These are phyloP conservation scores for Aspergillus thermomutatus DNA, from an alignment of 2,329 filamentous ascomycete genomes.

Conservation along the genomic window DNA sequence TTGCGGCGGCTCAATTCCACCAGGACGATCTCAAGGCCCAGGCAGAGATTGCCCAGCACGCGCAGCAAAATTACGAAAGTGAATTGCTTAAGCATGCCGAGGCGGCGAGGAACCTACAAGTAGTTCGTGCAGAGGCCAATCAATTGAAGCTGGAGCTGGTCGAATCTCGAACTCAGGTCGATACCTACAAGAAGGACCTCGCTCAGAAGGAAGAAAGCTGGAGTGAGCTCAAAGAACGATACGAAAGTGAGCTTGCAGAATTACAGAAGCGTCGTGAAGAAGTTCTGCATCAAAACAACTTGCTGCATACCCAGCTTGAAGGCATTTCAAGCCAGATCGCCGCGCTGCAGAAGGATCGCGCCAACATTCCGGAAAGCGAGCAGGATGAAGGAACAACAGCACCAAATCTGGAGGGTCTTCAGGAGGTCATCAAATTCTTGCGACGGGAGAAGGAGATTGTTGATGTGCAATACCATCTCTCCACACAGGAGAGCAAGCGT, in stretches of 20 bases:
- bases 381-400: constrained; percentile 49
- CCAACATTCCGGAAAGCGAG: constrained; percentile 52
- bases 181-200: constrained; percentile 77
- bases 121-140: constrained; percentile 75
- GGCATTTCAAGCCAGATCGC: constrained; percentile 75
- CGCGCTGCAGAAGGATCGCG: constrained; percentile 72
- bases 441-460: constrained; percentile 96
- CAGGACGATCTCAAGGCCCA: constrained; percentile 91
- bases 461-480: constrained; percentile 91
- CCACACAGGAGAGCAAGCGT: constrained; percentile 81
- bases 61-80: constrained; percentile 91
- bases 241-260: constrained; percentile 81
- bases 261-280: constrained; percentile 77
- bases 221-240: constrained; percentile 73
- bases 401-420: constrained; percentile 68
- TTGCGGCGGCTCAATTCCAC: constrained; percentile 76
- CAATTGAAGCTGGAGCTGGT: constrained; percentile 75
- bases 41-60: constrained; percentile 86
- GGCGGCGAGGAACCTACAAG: constrained; percentile 80
- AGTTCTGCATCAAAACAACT: constrained; percentile 80
- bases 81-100: constrained; percentile 95
- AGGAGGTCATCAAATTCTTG: constrained; percentile 87
- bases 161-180: constrained; percentile 72
- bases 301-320: constrained; percentile 87
- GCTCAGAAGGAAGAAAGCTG: constrained; percentile 82